Base-by-base conservation (phyloP, 371 early-diverging fungal genomes). In the Capillidium rhysosporum region DNA sequence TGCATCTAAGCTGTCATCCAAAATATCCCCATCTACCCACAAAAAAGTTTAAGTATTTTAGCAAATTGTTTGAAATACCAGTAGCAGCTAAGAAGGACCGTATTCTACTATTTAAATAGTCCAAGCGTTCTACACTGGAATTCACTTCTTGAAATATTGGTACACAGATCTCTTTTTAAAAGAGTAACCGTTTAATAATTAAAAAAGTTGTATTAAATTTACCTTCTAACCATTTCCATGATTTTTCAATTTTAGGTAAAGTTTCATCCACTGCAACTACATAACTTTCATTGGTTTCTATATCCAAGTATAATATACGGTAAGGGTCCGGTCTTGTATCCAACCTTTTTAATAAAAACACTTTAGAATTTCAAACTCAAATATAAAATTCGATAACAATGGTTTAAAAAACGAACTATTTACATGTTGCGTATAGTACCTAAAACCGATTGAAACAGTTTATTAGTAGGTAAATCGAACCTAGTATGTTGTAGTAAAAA, bases 311-410 rank as follows among this genome's bases (percentile, higher is more conserved):
- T 1, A 92, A 62, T 26, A 96, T 80, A 49, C 96, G 82, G 65
- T 80, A 96, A 20, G 92, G 84, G 10, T 90, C 79, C 64, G 92
- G 94, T 67, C 88, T 89, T 21, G 90, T 89, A 63, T 92, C 94
- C 43, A 96, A 75, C 1, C 80, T 77, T 41, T 49, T 18, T 25
- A 23, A 18, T 31, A 51, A 7, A 1, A 39, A 48, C 16, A 56
- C 5, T 24, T 12, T 40, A 14, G 38, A 1, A 30, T n/a, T 53
- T 26, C 43, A 46, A 41, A 16, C 20, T 47, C 45, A 34, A 12
- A 23, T n/a, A 10, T 44, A 24, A 24, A 30, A 30, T 30, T 40
- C 18, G 34, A 18, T 1, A 25, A 26, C 16, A 46, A 48, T 8
- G 41, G 7, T 1, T 40, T 28, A n/a, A 1, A 28, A 49, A 45